Evolutionary conservation across 371 early-diverging fungal genomes (phyloP).

Genomic region (Mucor velutinosus): DNA sequence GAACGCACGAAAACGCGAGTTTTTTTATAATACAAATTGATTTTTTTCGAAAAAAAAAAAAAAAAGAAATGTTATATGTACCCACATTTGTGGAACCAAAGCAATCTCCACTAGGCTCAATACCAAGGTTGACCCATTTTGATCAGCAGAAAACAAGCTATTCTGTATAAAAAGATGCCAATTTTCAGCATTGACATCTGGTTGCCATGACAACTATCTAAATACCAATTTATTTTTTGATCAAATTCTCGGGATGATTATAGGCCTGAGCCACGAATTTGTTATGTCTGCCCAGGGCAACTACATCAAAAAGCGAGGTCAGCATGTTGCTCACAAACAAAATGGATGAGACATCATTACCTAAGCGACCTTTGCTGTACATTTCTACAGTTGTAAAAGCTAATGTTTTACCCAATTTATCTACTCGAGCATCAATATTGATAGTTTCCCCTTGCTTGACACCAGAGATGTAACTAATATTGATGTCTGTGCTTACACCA

Average conservation of each 20-base stretch:
- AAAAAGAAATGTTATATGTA: background rate
- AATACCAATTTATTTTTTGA: conserved; percentile 11
- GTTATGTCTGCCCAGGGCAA: conserved; percentile 66
- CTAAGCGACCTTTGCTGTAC: conserved; percentile 41
- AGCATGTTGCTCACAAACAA: background rate
- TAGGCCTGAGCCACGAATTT: conserved; percentile 63
- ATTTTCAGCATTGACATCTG: background rate
- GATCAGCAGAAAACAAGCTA: background rate
- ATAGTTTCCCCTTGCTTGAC: conserved; percentile 58
- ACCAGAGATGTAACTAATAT: conserved; percentile 59
- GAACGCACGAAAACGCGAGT: conserved; percentile 1
- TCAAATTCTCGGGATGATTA: conserved; percentile 40
- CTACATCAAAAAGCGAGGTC: conserved; percentile 8
- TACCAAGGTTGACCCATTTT: background rate
- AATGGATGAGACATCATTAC: conserved; percentile 17
- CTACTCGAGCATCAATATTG: conserved; percentile 55
- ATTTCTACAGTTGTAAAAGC: conserved; percentile 64
- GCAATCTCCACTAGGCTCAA: background rate
- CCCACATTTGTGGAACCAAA: background rate
- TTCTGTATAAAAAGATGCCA: background rate
- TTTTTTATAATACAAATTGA: background rate
- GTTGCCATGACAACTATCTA: background rate
- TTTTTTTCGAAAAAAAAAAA: conserved; percentile 2
- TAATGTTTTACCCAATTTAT: conserved; percentile 63
- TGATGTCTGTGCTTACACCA: conserved; percentile 68